These are phyloP conservation scores for Scenedesmus sp. DNA, from an alignment of 163 green algal species.

Conservation along the genomic window DNA sequence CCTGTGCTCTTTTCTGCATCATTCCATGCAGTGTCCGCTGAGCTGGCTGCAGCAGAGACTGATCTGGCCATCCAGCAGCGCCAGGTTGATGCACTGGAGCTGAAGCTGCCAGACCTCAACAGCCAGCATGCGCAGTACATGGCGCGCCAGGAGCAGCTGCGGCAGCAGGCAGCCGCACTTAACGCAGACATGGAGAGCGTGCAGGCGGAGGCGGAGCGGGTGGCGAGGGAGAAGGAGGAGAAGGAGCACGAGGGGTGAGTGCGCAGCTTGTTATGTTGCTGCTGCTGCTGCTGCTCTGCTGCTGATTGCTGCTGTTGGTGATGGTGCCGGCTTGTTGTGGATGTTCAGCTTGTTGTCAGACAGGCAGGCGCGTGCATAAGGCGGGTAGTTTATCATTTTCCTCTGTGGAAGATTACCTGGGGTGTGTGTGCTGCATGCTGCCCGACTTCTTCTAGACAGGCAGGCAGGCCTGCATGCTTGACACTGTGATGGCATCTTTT, in stretches of 20 bases:
- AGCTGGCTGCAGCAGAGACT: not conserved
- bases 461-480: no score
- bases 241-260: not conserved
- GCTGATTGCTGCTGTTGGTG: not conserved
- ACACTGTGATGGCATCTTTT: no score
- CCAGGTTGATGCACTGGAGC: not conserved
- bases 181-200: not conserved
- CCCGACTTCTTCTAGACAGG: no score
- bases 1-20: not conserved
- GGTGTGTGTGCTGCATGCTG: no score
- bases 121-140: not conserved
- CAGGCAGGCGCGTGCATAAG: no score
- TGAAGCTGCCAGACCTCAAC: slow-evolving; percentile 3
- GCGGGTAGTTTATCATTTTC: no score
- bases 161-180: not conserved
- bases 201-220: not conserved
- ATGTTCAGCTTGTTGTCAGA: not conserved
- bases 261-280: not conserved
- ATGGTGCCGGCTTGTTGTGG: not conserved
- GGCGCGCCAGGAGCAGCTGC: not conserved
- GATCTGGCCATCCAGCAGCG: not conserved
- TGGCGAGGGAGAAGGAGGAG: not conserved
- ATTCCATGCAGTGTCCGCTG: not conserved
- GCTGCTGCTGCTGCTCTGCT: not conserved
- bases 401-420: no score